phyloP scores from a whole-genome alignment of 2,329 filamentous ascomycete species.

The Penicillium oxalicum region DNA sequence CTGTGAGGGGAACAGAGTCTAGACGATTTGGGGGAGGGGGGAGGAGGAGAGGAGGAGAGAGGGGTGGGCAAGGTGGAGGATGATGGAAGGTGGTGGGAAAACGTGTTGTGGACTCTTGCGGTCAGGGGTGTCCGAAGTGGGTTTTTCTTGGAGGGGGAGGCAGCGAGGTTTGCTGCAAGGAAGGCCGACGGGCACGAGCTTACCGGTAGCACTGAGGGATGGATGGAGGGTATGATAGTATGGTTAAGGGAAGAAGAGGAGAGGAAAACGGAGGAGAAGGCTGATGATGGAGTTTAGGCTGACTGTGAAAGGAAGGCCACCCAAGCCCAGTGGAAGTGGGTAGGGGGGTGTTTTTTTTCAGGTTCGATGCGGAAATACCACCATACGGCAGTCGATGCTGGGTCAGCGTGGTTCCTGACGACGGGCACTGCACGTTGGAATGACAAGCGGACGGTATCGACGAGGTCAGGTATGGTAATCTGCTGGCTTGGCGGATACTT shows the following conservation, averaged over 20 bases:
- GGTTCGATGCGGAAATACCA: conserved; percentile 33
- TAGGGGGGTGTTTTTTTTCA: conserved; percentile 21
- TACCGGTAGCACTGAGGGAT: conserved; percentile 3
- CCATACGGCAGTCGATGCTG: conserved; percentile 31
- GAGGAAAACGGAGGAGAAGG: conserved; percentile 7
- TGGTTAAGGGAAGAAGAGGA: conserved; percentile 2
- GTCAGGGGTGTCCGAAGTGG: conserved; percentile 3
- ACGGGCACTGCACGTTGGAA: conserved; percentile 16
- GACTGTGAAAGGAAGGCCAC: conserved; percentile 11
- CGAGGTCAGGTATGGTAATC: not conserved
- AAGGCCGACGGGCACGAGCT: not conserved
- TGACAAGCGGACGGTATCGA: not conserved
- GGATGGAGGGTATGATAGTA: conserved; percentile 1
- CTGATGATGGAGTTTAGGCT: conserved; percentile 9
- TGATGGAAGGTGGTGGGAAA: conserved; percentile 12
- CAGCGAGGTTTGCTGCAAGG: conserved; percentile 6
- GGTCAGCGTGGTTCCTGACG: conserved; percentile 35
- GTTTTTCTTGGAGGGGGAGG: conserved; percentile 11
- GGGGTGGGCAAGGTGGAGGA: conserved; percentile 7
- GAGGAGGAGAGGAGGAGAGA: conserved; percentile 11
- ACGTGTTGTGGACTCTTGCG: conserved; percentile 20
- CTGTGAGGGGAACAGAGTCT: conserved; percentile 2
- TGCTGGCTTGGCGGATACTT: not conserved
- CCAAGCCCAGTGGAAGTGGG: not conserved
- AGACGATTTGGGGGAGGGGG: conserved; percentile 1